Evolutionary conservation across 2,329 filamentous ascomycete species (phyloP).

Genomic region (Trichoderma endophyticum): DNA sequence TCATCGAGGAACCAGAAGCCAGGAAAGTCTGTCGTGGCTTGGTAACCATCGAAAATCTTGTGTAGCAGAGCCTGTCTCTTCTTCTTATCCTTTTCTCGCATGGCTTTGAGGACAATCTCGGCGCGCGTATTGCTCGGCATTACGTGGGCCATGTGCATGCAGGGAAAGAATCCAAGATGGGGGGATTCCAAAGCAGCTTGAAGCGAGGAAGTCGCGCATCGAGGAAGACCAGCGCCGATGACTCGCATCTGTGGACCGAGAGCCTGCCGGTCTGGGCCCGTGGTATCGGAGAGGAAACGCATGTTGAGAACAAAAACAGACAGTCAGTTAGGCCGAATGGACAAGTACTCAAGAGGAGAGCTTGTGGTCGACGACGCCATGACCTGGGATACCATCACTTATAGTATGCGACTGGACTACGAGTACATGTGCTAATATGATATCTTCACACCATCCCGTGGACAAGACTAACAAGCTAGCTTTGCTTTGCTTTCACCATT

Average conservation of each 20-base stretch:
- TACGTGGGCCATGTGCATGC: conserved; percentile 35
- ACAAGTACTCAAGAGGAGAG: neutral
- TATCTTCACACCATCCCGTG: neutral
- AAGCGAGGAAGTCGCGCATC: conserved; percentile 37
- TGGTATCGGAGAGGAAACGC: conserved; percentile 24
- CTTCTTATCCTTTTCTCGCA: conserved; percentile 28
- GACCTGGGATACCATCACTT: neutral
- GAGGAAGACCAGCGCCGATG: conserved; percentile 32
- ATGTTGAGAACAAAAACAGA: conserved; percentile 9
- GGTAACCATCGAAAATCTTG: conserved; percentile 32
- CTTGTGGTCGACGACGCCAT: neutral
- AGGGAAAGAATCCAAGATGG: conserved; percentile 29
- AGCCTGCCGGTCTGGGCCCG: conserved; percentile 20
- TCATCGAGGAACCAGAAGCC: conserved; percentile 34
- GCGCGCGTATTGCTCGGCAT: conserved; percentile 25
- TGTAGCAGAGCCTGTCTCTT: conserved; percentile 30
- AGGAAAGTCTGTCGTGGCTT: conserved; percentile 31
- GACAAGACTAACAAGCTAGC: neutral
- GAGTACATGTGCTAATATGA: neutral
- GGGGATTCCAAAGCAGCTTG: conserved; percentile 33
- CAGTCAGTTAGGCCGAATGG: neutral
- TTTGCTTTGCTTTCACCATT: neutral
- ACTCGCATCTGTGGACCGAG: conserved; percentile 25
- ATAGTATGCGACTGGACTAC: neutral
- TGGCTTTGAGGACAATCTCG: conserved; percentile 27